Base-by-base conservation (phyloP, 2,329 filamentous ascomycete genomes). In the Penicillium nordicum region DNA sequence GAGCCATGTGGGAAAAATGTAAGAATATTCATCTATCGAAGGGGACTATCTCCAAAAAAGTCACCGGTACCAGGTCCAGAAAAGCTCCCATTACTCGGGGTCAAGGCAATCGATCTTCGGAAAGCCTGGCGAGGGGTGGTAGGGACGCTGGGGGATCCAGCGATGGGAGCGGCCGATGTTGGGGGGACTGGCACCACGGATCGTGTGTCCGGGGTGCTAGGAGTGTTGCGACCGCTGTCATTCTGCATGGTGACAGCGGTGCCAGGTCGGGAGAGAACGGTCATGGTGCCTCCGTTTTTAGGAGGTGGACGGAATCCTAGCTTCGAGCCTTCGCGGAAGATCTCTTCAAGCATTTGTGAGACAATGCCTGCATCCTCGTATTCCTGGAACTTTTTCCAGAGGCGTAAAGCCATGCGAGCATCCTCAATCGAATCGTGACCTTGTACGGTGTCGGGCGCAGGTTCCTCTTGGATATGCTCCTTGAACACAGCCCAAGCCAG, bases 361-460 rank as follows among this genome's bases (percentile, higher is more conserved):
- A 96, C 78, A 5, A 96, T 86, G 0, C 92, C 93, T 0, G 90
- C 91, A 63, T 95, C 91, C 50, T 88, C 80, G 67, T 90, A 97
- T 75, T 97, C 92, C 61, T 90, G 82, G 73, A 92, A 97, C 72
- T 96, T 97, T 43, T 88, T 84, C 82, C 84, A 99, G 9, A 99
- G 80, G 70, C 91, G 90, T 40, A 97, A 80, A 0, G 95, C 94
- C 40, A 93, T 97, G 27, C 89, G 84, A 0, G 94, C 92, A 72
- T 99, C 94, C 74, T 97, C 94, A 64, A 99, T 95, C 11, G 88
- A 93, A 74, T 99, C 94, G 74, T 99, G 95, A 6, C 77, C 77
- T 44, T 79, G 74, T 37, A 64, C 65, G n/a, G 67, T 66, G 27
- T 72, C 69, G 0, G 68, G 53, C 23, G 49, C 59, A 16, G 87